Conservation (phyloP, 1,284 basidiomycete species). For the Apiotrichum montevideense region DNA sequence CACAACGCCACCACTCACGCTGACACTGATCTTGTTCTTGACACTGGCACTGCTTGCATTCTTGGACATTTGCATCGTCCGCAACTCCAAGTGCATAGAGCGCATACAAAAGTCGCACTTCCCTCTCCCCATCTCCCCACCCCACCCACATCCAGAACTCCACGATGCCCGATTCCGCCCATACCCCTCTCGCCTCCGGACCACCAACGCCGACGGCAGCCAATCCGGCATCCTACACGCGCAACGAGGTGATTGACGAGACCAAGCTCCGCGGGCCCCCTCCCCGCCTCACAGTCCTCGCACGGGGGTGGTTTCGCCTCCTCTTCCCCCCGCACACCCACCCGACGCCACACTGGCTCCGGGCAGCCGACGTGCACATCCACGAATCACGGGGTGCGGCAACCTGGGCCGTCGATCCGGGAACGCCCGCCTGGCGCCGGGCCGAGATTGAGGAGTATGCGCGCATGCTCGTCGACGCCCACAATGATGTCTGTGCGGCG, state of each 20-base stretch:
- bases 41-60: too few relatives aligned
- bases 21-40: too few relatives aligned
- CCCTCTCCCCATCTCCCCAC: too few relatives aligned
- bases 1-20: too few relatives aligned
- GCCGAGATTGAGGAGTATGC: neutral
- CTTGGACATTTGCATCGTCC: too few relatives aligned
- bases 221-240: neutral
- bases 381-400: neutral
- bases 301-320: neutral
- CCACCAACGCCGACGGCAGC: too few relatives aligned
- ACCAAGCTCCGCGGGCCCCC: neutral
- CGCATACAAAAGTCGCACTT: too few relatives aligned
- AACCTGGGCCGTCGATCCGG: neutral
- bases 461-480: neutral
- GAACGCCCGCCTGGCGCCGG: neutral
- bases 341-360: neutral
- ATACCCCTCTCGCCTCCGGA: too few relatives aligned
- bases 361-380: neutral
- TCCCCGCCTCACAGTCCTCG: neutral
- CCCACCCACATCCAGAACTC: too few relatives aligned
- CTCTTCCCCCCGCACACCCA: neutral
- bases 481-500: neutral
- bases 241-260: neutral
- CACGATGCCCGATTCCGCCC: too few relatives aligned
- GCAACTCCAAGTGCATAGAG: too few relatives aligned